Evolutionary conservation across 306 rosid species (phyloP), one percentile per base, ranked within the genome.

Genomic region (Prunus mira): DNA sequence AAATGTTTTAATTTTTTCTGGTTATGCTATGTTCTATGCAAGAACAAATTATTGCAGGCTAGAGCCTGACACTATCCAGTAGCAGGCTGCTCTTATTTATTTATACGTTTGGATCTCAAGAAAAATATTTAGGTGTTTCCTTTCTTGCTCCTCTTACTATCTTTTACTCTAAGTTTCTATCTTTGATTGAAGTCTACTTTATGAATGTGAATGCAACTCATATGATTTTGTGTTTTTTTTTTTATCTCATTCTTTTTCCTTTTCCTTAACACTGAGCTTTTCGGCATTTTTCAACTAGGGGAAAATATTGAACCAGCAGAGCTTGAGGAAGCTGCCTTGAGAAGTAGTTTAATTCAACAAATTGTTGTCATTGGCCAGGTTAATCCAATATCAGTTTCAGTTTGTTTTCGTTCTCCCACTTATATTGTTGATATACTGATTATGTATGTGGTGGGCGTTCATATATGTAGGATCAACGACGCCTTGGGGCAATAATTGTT

Each of bases 301-400:
- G 97, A 94, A 86, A 94, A 94, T 75, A 91, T 92, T 69, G 98
- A 94, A 84, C 98, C 98, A 0, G 86, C 41, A 25, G 95, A 85
- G 72, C 87, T 94, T 78, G 98, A 94, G 81, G 98, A 89, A 87
- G 96, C 98, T 84, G 95, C 96, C 61, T 73, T 89, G 86, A 87
- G 88, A 80, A 94, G 97, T 83, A 82, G 69, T 76, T 84, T 89
- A 80, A 92, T 94, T 76, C 96, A 91, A 68, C 97, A 94, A 77
- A 90, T 94, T 80, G 84, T 94, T 76, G 92, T 94, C 76, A 76
- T 94, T 72, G 98, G 98, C 82, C 98, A 94, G 96, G 98, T 94
- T 34, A 17, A 1, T 52, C 38, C 27, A 38, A 38, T 38, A 38
- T 6, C 43, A 19, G 34, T 15, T 50, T 43, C 55, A 9, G 3